phyloP scores from a whole-genome alignment of 2,329 filamentous ascomycete species.

The Anthostomella pinea region DNA sequence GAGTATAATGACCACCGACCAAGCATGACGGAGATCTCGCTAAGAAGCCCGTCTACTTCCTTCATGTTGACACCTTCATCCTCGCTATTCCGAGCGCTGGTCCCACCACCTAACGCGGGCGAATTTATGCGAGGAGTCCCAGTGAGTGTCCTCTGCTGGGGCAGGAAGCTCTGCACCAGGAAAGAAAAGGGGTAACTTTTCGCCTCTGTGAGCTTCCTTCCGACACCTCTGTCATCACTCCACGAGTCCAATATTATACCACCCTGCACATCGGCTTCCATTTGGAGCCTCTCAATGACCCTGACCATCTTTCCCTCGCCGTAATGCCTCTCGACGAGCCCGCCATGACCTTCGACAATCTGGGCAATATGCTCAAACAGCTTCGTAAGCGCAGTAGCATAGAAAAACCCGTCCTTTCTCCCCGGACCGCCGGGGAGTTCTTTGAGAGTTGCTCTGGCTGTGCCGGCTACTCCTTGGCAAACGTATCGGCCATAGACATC shows the following conservation, averaged over 20 bases:
- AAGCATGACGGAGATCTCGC: conserved; percentile 88
- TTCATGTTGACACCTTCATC: conserved; percentile 97
- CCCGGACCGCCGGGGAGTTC: conserved; percentile 58
- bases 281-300: conserved; percentile 88
- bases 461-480: conserved; percentile 86
- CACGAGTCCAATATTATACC: conserved; percentile 95
- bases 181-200: conserved; percentile 99
- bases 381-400: conserved; percentile 84
- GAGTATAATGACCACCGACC: conserved; percentile 90
- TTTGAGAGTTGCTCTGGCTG: conserved; percentile 77
- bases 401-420: conserved; percentile 80
- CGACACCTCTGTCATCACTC: conserved; percentile 82
- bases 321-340: conserved; percentile 90
- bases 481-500: conserved; percentile 97
- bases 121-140: conserved; percentile 71
- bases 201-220: conserved; percentile 86
- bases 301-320: conserved; percentile 89
- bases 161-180: conserved; percentile 88
- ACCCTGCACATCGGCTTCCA: conserved; percentile 93
- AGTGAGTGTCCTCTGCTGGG: conserved; percentile 59
- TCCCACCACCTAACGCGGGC: conserved; percentile 61
- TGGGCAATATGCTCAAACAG: conserved; percentile 97
- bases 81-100: conserved; percentile 63
- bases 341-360: conserved; percentile 89
- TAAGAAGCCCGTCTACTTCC: conserved; percentile 83